These are phyloP conservation scores for Pythium volutum DNA, from an alignment of 352 stramenopile genomes.

Conservation along the genomic window DNA sequence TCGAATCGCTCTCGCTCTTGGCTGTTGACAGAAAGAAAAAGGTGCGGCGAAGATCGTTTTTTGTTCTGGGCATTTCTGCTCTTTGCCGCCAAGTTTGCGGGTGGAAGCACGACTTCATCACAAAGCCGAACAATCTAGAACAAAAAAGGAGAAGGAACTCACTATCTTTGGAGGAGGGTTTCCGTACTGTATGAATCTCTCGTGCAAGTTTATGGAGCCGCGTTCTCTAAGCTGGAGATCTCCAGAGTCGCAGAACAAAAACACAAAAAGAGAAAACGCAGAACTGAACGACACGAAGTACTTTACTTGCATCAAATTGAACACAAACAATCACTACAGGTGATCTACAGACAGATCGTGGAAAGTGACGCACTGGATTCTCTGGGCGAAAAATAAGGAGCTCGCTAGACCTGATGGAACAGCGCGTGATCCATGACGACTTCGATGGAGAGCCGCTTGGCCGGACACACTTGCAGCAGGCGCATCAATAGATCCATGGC, in stretches of 20 bases:
- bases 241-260: not conserved
- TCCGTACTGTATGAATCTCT: not conserved
- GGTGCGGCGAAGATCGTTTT: not conserved
- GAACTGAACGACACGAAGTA: not conserved
- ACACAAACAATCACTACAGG: not conserved
- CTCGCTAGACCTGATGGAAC: slow-evolving; percentile 1
- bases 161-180: not conserved
- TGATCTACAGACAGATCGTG: not conserved
- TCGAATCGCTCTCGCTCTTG: not conserved
- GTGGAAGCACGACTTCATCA: not conserved
- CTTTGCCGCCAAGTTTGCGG: not conserved
- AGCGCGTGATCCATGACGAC: slow-evolving; percentile 22
- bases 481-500: slow-evolving; percentile 17
- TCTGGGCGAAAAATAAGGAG: not conserved
- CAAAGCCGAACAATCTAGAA: no score
- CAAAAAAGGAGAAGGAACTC: not conserved
- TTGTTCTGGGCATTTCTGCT: not conserved
- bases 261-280: not conserved
- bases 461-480: slow-evolving; percentile 19
- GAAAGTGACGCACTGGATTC: not conserved
- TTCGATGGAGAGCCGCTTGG: slow-evolving; percentile 15
- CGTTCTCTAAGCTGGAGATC: not conserved
- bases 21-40: not conserved
- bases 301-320: not conserved
- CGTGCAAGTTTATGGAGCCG: not conserved